A percentile compares a stretch with the other conserved stretches of the same genome.
These are phyloP conservation scores for Aspergillus hancockii DNA, from an alignment of 495 filamentous ascomycete species.

Conservation along the genomic window DNA sequence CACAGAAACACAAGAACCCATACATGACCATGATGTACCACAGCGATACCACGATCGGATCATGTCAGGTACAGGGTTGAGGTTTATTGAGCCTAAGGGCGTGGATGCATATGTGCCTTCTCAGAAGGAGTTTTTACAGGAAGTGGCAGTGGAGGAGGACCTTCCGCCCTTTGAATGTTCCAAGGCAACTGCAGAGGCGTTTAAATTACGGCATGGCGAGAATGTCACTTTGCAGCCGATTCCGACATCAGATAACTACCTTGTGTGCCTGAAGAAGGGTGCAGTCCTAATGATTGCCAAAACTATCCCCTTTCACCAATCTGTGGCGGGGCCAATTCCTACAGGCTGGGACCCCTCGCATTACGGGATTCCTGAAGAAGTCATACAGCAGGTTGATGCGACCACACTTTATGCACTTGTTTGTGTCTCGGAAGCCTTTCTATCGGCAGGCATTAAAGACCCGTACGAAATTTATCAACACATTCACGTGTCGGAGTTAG, in stretches of 20 bases:
- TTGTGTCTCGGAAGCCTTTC: constrained; percentile 84
- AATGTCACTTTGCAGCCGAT: constrained; percentile 94
- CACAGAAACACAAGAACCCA: constrained; percentile 84
- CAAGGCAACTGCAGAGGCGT: constrained; percentile 94
- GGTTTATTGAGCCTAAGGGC: constrained; percentile 91
- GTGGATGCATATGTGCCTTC: constrained; percentile 95
- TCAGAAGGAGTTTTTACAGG: constrained; percentile 94
- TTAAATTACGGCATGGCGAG: constrained; percentile 91
- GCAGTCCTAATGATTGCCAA: constrained; percentile 93
- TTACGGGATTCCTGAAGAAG: constrained; percentile 96
- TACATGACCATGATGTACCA: constrained; percentile 96
- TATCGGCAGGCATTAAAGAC: constrained; percentile 93
- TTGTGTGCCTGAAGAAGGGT: constrained; percentile 88
- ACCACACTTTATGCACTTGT: constrained; percentile 94
- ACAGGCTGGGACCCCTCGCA: constrained; percentile 92
- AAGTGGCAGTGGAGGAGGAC: constrained; percentile 94
- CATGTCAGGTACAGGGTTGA: constrained; percentile 93
- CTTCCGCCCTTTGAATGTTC: constrained; percentile 95
- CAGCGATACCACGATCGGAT: constrained; percentile 93
- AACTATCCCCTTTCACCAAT: constrained; percentile 89
- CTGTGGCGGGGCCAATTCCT: constrained; percentile 93
- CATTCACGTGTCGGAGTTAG: constrained; percentile 94
- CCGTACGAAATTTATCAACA: constrained; percentile 99
- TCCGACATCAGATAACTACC: constrained; percentile 84
- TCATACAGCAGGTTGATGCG: constrained; percentile 93